phyloP scores from a whole-genome alignment of 768 basidiomycete species.

The Mycena floridula region DNA sequence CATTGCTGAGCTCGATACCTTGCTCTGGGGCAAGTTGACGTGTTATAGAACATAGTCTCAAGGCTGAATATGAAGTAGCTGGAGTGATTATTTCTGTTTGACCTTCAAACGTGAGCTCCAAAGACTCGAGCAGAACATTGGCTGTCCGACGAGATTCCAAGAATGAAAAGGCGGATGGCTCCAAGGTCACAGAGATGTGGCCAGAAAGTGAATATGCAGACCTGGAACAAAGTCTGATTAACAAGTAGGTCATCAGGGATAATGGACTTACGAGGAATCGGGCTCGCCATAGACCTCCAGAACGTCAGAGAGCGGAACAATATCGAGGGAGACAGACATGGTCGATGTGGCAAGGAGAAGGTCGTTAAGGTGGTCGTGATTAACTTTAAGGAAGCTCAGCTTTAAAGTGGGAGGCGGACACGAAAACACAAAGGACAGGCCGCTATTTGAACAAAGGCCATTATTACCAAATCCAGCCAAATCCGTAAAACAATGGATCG shows the following conservation, averaged over 20 bases:
- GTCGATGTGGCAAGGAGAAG: conserved; percentile 2
- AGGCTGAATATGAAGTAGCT: conserved; percentile 56
- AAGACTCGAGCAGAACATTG: conserved; percentile 57
- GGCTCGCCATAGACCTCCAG: conserved; percentile 70
- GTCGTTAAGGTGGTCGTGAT: conserved; percentile 3
- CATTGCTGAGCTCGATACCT: conserved; percentile 57
- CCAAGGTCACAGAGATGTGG: conserved; percentile 60
- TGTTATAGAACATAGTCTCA: conserved; percentile 63
- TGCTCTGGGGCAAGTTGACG: conserved; percentile 53
- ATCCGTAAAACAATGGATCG: too few relatives aligned
- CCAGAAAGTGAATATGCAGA: conserved; percentile 87
- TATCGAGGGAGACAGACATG: conserved; percentile 66
- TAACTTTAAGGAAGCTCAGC: too few relatives aligned
- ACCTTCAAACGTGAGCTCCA: conserved; percentile 78
- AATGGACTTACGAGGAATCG: conserved; percentile 49
- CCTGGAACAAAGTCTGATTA: conserved; percentile 29
- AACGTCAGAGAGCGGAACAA: conserved; percentile 49
- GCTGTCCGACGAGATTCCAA: conserved; percentile 48
- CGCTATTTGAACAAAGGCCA: too few relatives aligned
- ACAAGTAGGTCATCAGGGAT: conserved; percentile 3
- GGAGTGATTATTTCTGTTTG: conserved; percentile 71
- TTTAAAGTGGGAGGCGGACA: too few relatives aligned
- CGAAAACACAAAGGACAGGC: too few relatives aligned
- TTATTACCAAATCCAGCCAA: too few relatives aligned
- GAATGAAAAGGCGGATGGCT: conserved; percentile 47